These are phyloP conservation scores for Glycine latifolia DNA, from an alignment of 306 rosid species.

Conservation along the genomic window DNA sequence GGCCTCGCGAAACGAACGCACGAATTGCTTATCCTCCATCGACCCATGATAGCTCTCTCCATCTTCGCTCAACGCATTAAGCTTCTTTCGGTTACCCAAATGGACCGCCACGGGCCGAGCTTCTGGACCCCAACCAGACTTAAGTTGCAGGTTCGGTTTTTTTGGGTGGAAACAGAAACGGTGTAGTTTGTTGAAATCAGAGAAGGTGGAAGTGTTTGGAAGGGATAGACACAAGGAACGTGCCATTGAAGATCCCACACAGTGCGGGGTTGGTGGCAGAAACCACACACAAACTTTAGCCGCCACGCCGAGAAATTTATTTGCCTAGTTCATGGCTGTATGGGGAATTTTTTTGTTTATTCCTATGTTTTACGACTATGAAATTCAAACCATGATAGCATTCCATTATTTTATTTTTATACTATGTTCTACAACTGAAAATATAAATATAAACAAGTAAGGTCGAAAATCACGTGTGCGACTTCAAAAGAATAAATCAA, in stretches of 20 bases:
- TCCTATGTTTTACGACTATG: background rate
- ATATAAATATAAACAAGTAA: too few relatives aligned
- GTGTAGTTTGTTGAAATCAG: background rate
- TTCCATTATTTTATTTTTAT: background rate
- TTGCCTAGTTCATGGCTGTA: background rate
- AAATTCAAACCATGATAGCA: background rate
- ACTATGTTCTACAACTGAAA: too few relatives aligned
- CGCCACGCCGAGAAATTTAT: conserved; percentile 10
- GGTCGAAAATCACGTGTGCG: background rate
- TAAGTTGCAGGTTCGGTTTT: conserved; percentile 13
- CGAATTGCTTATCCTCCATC: conserved; percentile 81
- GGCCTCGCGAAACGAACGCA: conserved; percentile 90
- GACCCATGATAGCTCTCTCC: conserved; percentile 57
- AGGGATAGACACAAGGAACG: conserved; percentile 42
- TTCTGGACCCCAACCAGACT: background rate
- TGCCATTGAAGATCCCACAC: conserved; percentile 53
- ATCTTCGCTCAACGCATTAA: conserved; percentile 47
- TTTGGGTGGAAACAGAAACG: conserved; percentile 32
- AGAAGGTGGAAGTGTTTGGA: conserved; percentile 35
- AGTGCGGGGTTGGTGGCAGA: background rate
- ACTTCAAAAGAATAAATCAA: too few relatives aligned
- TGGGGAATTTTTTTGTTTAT: background rate
- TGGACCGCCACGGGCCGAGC: conserved; percentile 14
- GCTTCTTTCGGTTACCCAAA: conserved; percentile 35
- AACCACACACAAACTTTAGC: conserved; percentile 5